Conservation (phyloP, 495 filamentous ascomycete species). For the Hypoxylon fragiforme region DNA sequence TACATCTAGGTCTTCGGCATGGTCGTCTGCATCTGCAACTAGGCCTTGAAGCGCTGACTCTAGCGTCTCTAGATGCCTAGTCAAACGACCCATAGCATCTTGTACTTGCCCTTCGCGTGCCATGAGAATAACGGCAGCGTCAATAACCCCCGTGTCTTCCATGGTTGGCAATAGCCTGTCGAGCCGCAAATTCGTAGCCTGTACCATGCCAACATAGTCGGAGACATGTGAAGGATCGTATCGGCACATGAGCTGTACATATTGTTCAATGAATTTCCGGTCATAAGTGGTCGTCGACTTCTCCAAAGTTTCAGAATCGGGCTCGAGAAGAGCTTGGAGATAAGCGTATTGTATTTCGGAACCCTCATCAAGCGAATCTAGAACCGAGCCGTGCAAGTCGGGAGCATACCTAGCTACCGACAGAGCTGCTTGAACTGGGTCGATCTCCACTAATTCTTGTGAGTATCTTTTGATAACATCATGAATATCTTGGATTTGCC, state of each 20-base stretch:
- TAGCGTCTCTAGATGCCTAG: constrained; percentile 74
- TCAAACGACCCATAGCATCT: constrained; percentile 81
- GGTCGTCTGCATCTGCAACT: constrained; percentile 52
- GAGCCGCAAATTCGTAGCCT: constrained; percentile 77
- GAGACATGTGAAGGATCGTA: constrained; percentile 83
- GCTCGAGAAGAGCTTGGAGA: constrained; percentile 77
- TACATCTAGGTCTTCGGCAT: constrained; percentile 55
- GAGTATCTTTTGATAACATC: constrained; percentile 71
- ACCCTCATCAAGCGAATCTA: constrained; percentile 66
- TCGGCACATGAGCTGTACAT: constrained; percentile 86
- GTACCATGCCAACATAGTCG: constrained; percentile 77
- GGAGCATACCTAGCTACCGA: constrained; percentile 69
- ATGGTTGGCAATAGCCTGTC: constrained; percentile 82
- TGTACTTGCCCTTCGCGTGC: constrained; percentile 84
- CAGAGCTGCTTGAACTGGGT: constrained; percentile 68
- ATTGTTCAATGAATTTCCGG: constrained; percentile 72
- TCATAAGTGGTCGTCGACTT: constrained; percentile 42
- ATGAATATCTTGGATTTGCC: constrained; percentile 75
- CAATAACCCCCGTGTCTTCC: constrained; percentile 85
- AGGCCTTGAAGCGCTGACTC: constrained; percentile 79
- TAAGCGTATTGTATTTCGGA: constrained; percentile 74
- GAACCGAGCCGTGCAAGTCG: constrained; percentile 69
- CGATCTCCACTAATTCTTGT: constrained; percentile 66
- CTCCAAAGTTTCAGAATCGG: constrained; percentile 49
- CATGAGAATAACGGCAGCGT: constrained; percentile 90